Conservation (phyloP, 805 yeast species). For the Metschnikowia noctiluminum region DNA sequence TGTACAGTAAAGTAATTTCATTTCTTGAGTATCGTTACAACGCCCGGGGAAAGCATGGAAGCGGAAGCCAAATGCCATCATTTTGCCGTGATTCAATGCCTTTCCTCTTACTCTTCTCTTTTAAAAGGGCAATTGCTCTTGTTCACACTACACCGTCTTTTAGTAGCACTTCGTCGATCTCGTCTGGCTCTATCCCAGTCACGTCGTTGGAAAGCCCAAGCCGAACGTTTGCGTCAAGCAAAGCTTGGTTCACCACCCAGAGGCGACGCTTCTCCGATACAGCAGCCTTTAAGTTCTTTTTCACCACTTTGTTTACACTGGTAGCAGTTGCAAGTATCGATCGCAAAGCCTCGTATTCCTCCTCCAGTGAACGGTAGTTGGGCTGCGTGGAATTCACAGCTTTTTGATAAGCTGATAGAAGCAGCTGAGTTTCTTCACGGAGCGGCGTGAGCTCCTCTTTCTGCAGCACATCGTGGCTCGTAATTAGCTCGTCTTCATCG, state of each 20-base stretch:
- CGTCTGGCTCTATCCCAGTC: constrained; percentile 10
- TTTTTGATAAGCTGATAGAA: not conserved
- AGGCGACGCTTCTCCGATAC: constrained; percentile 33
- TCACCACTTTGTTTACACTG: constrained; percentile 37
- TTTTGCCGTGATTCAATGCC: too few relatives aligned
- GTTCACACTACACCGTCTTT: constrained; percentile 9
- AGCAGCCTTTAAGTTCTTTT: constrained; percentile 23
- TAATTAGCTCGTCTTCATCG: constrained; percentile 14
- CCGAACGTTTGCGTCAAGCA: constrained; percentile 41
- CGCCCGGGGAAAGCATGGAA: too few relatives aligned
- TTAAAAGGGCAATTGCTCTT: too few relatives aligned
- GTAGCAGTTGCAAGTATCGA: constrained; percentile 35
- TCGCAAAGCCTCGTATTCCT: constrained; percentile 24
- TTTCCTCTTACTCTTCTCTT: too few relatives aligned
- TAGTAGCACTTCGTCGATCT: constrained; percentile 18
- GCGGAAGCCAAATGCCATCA: too few relatives aligned
- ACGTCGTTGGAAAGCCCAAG: constrained; percentile 23
- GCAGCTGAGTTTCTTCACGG: constrained; percentile 7
- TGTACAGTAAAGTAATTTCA: too few relatives aligned
- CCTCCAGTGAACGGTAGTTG: not conserved
- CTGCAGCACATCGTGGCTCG: constrained; percentile 7
- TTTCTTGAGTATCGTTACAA: too few relatives aligned
- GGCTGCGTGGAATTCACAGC: not conserved
- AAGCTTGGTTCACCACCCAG: constrained; percentile 41
- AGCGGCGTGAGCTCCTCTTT: constrained; percentile 5